Evolutionary conservation across 1,284 basidiomycete species (phyloP).

Genomic region (Albatrellus sp.): DNA sequence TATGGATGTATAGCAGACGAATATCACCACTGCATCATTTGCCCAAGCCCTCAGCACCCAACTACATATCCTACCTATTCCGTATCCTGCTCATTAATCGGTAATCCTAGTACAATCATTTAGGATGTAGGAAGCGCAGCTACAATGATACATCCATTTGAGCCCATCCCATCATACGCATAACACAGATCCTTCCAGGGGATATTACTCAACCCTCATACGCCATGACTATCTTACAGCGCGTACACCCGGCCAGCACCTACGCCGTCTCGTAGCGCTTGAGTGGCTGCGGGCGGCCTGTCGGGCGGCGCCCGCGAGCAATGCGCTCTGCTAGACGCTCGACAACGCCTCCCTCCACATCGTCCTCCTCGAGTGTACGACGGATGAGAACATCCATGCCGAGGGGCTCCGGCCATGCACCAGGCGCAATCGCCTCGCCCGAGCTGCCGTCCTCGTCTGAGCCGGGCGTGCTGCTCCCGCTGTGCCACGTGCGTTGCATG

Average conservation of each 20-base stretch:
- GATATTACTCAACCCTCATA: too few species aligned
- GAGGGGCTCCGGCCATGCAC: conserved; percentile 37
- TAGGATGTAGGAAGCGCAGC: too few species aligned
- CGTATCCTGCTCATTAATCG: too few species aligned
- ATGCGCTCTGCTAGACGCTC: conserved; percentile 51
- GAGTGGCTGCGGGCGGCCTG: conserved; percentile 35
- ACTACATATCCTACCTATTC: too few species aligned
- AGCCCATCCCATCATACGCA: too few species aligned
- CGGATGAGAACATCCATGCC: conserved; percentile 82
- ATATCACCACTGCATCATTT: too few species aligned
- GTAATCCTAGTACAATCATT: too few species aligned
- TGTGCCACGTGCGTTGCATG: conserved; percentile 16
- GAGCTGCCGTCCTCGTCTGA: conserved; percentile 17
- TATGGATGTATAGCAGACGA: too few species aligned
- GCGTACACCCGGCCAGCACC: conserved; percentile 5
- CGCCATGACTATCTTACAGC: neutral
- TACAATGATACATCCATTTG: too few species aligned
- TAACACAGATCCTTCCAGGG: too few species aligned
- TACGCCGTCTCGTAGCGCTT: conserved; percentile 55
- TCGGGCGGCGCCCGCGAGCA: conserved; percentile 32
- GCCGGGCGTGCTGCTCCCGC: conserved; percentile 21
- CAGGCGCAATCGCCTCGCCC: conserved; percentile 10
- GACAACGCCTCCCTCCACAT: conserved; percentile 35
- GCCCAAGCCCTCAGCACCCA: too few species aligned
- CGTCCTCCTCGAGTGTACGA: conserved; percentile 54